These are phyloP conservation scores for Protomyces macrosporus DNA, from an alignment of 1,139 yeast genomes.

Conservation along the genomic window DNA sequence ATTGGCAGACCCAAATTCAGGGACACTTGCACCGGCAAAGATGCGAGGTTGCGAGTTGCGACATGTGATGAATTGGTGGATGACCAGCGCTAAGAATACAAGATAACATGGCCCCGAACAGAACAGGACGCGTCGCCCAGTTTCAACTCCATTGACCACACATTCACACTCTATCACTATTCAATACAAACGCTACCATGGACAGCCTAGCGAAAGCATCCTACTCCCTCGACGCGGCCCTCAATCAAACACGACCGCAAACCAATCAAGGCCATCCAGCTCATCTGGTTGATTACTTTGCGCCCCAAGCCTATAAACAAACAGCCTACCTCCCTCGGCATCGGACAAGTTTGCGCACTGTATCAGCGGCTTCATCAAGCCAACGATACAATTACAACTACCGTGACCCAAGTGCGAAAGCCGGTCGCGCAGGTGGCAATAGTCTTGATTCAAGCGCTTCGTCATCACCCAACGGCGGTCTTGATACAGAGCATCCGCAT, in stretches of 20 bases:
- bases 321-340: background rate
- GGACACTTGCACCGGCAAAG: no score
- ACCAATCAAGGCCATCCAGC: background rate
- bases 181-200: background rate
- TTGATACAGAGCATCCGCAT: no score
- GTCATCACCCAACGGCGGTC: background rate
- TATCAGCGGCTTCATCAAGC: no score
- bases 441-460: background rate
- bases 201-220: background rate
- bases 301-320: background rate
- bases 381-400: no score
- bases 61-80: no score
- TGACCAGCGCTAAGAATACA: no score
- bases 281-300: background rate
- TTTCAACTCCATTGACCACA: background rate
- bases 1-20: no score
- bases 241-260: background rate
- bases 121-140: no score
- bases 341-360: background rate
- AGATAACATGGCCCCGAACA: no score
- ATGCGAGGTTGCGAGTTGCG: no score
- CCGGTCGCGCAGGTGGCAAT: background rate
- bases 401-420: background rate
- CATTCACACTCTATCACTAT: background rate
- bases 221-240: background rate